phyloP scores from a whole-genome alignment of 495 filamentous ascomycete species.

The Neurospora sp. region DNA sequence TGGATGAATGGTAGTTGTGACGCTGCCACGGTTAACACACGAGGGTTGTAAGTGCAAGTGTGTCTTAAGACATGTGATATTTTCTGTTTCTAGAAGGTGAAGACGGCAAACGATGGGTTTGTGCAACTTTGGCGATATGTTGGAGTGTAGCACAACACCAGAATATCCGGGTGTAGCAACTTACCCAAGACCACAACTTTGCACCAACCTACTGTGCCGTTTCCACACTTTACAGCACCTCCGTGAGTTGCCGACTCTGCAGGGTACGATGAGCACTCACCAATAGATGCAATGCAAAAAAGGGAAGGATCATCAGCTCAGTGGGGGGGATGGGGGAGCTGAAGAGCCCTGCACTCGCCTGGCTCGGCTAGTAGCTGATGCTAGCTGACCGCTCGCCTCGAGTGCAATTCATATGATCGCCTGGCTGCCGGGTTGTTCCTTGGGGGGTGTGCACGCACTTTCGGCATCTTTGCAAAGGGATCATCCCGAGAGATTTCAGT shows the following conservation, averaged over 20 bases:
- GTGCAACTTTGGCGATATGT: background rate
- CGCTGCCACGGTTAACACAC: background rate
- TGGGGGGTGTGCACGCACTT: background rate
- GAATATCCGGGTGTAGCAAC: background rate
- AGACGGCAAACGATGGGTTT: background rate
- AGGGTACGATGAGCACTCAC: background rate
- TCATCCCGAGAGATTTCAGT: background rate
- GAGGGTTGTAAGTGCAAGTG: background rate
- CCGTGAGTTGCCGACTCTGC: background rate
- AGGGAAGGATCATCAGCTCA: background rate
- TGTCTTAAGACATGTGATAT: background rate
- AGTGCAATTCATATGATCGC: background rate
- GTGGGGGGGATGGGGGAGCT: background rate
- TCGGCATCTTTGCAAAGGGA: background rate
- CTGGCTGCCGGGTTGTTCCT: too few species aligned
- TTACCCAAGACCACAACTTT: background rate
- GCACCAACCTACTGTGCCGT: background rate
- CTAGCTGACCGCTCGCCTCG: background rate
- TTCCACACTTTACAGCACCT: background rate
- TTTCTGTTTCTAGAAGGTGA: background rate
- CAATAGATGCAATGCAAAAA: background rate
- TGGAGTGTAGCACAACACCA: background rate
- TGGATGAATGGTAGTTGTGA: background rate
- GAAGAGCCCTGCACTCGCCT: background rate
- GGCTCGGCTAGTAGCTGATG: background rate